These are phyloP conservation scores for Priceomyces haplophilus DNA, from an alignment of 805 yeast genomes.

Conservation along the genomic window DNA sequence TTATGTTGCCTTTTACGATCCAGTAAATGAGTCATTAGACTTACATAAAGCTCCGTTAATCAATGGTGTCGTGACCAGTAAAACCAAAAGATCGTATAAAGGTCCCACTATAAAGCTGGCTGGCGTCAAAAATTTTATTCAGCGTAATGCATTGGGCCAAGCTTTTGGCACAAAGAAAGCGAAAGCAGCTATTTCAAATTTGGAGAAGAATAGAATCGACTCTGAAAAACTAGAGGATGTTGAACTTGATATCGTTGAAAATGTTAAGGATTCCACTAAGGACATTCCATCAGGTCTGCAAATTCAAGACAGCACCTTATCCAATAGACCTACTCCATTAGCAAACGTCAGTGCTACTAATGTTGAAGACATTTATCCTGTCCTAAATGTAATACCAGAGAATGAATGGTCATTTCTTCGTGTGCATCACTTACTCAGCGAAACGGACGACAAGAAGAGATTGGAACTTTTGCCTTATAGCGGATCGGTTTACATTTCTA, in stretches of 20 bases:
- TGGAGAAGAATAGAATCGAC: slow-evolving; percentile 82
- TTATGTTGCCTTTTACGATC: slow-evolving; percentile 76
- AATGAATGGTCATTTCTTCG: slow-evolving; percentile 63
- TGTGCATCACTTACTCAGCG: slow-evolving; percentile 58
- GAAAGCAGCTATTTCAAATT: slow-evolving; percentile 78
- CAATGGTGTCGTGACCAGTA: slow-evolving; percentile 61
- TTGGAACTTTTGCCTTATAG: slow-evolving; percentile 60
- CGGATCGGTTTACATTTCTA: slow-evolving; percentile 54
- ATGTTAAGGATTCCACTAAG: slow-evolving; percentile 66
- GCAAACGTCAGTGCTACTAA: slow-evolving; percentile 75
- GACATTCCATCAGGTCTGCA: slow-evolving; percentile 70
- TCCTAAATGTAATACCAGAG: slow-evolving; percentile 65
- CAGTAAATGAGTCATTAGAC: slow-evolving; percentile 59
- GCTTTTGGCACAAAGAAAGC: slow-evolving; percentile 98
- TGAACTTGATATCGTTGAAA: slow-evolving; percentile 79
- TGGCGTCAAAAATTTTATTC: slow-evolving; percentile 48
- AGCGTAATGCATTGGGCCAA: slow-evolving; percentile 86
- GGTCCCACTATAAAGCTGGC: slow-evolving; percentile 66
- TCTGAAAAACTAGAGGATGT: slow-evolving; percentile 71
- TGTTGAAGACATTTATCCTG: slow-evolving; percentile 79
- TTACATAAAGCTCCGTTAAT: slow-evolving; percentile 61
- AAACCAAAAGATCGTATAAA: slow-evolving; percentile 50
- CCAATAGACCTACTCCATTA: slow-evolving; percentile 80
- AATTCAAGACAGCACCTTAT: slow-evolving; percentile 53
- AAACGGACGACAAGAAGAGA: slow-evolving; percentile 44